Evolutionary conservation across 2,329 filamentous ascomycete genomes (phyloP), one percentile per base, ranked within the genome.

Genomic region (Diaporthe caulivora): DNA sequence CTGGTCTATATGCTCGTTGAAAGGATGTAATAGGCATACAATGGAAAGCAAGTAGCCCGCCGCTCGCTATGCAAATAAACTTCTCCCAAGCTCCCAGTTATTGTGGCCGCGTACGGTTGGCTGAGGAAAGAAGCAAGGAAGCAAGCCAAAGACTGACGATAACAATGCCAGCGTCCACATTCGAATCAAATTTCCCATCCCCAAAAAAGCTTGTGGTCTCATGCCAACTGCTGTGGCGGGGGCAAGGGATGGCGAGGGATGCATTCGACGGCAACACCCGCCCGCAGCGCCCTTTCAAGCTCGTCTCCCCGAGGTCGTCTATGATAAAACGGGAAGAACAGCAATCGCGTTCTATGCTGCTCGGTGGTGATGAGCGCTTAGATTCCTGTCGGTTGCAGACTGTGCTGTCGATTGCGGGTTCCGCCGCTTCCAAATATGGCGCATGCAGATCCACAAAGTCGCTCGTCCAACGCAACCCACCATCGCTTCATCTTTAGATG

Each of bases 31-130:
- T 34, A 53, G 51, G 62, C 47, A 24, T 53, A 67, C 62, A 53
- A 15, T 53, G 51, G 31, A 67, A 65, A 67, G 62, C 62, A 67
- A 67, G 62, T 53, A 67, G 62, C 47, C 62, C 62, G 62, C 62
- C 62, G 62, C 62, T 53, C 62, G 62, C 62, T 67, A 67, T 67
- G 62, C 62, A 67, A 17, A 67, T 67, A 53, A 26, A 2, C 31
- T 40, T 10, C 49, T 67, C 62, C n/a, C 47, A 67, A 51, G 47
- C 40, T 67, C 62, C 62, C 47, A 53, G n/a, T 26, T 24, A 53
- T 67, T 67, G 40, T 26, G 47, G 31, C 62, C 47, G 13, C 8
- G 15, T 53, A n/a, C 31, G 31, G 47, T 34, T 21, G 62, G n/a
- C 44, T 15, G 15, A 34, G 4, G 13, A 24, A 29, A 26, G 26